These are phyloP conservation scores for Aegilops speltoides DNA, from an alignment of 176 grass and related monocot species.

Conservation along the genomic window DNA sequence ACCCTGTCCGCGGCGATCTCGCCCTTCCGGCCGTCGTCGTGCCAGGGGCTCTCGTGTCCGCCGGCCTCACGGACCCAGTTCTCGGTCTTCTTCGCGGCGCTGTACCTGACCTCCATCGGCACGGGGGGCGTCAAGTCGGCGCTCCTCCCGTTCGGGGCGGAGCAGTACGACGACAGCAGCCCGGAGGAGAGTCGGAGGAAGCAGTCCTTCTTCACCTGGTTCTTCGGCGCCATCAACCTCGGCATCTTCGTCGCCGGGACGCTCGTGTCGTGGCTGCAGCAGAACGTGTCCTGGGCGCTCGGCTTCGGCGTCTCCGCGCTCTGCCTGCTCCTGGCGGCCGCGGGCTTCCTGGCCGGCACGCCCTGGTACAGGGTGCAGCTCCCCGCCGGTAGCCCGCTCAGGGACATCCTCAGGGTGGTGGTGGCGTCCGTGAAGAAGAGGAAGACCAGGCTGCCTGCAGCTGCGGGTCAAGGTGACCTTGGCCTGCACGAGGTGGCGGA, in stretches of 20 bases:
- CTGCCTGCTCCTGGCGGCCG: slow-evolving; percentile 47
- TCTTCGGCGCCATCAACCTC: slow-evolving; percentile 67
- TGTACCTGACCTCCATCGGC: slow-evolving; percentile 74
- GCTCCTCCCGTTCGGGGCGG: slow-evolving; percentile 79
- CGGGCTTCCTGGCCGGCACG: slow-evolving; percentile 53
- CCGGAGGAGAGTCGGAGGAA: slow-evolving; percentile 39
- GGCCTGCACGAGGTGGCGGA: slow-evolving; percentile 32
- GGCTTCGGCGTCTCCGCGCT: slow-evolving; percentile 64
- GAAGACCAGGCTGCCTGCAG: neutral
- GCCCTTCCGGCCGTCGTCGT: slow-evolving; percentile 53
- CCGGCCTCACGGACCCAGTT: slow-evolving; percentile 48
- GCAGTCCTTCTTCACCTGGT: slow-evolving; percentile 80
- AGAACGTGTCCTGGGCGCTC: slow-evolving; percentile 66
- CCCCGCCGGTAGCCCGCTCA: slow-evolving; percentile 60
- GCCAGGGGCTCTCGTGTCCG: slow-evolving; percentile 38
- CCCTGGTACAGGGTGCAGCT: slow-evolving; percentile 44
- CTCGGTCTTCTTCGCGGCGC: slow-evolving; percentile 59
- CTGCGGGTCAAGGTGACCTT: neutral
- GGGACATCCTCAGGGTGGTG: slow-evolving; percentile 51
- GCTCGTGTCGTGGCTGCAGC: slow-evolving; percentile 64
- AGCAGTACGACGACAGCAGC: slow-evolving; percentile 65
- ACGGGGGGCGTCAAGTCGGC: slow-evolving; percentile 72
- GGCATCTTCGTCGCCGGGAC: slow-evolving; percentile 71
- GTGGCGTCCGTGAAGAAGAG: slow-evolving; percentile 49
- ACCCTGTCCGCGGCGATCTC: slow-evolving; percentile 50